phyloP scores from a whole-genome alignment of 441 rosid species.

The Gossypium laxum region DNA sequence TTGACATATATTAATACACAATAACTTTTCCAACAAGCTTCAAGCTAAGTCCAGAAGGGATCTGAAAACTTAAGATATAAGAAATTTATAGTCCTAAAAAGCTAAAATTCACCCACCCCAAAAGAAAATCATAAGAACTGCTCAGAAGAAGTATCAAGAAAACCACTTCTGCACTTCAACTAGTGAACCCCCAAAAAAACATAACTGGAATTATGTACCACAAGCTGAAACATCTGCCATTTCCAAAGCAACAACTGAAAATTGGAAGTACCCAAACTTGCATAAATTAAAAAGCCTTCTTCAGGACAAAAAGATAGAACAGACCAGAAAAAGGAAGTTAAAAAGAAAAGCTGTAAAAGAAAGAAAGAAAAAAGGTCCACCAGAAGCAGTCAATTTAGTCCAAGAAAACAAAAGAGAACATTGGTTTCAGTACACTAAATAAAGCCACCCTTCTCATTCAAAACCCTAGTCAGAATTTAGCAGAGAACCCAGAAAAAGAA shows the following conservation, averaged over 20 bases:
- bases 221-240: constrained; percentile 19
- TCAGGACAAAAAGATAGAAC: constrained; percentile 12
- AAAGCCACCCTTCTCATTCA: constrained; percentile 30
- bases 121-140: neutral
- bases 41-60: constrained; percentile 3
- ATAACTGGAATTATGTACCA: constrained; percentile 13
- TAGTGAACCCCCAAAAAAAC: constrained; percentile 16
- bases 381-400: constrained; percentile 52
- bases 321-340: constrained; percentile 26
- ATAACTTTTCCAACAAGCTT: constrained; percentile 16
- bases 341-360: constrained; percentile 15
- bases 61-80: constrained; percentile 16
- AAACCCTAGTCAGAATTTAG: constrained; percentile 55
- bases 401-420: constrained; percentile 27
- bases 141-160: constrained; percentile 9
- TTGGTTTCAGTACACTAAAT: constrained; percentile 60
- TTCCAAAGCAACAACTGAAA: constrained; percentile 27
- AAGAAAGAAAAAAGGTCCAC: constrained; percentile 20
- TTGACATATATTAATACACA: neutral
- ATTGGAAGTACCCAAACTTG: constrained; percentile 26
- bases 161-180: constrained; percentile 12
- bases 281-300: constrained; percentile 17
- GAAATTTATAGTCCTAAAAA: constrained; percentile 17
- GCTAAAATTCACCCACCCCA: constrained; percentile 17
- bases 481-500: constrained; percentile 20